A percentile compares a stretch with the other conserved stretches of the same genome.
phyloP scores from a whole-genome alignment of 2,329 filamentous ascomycete species.

The Microdochium trichocladiopsis region DNA sequence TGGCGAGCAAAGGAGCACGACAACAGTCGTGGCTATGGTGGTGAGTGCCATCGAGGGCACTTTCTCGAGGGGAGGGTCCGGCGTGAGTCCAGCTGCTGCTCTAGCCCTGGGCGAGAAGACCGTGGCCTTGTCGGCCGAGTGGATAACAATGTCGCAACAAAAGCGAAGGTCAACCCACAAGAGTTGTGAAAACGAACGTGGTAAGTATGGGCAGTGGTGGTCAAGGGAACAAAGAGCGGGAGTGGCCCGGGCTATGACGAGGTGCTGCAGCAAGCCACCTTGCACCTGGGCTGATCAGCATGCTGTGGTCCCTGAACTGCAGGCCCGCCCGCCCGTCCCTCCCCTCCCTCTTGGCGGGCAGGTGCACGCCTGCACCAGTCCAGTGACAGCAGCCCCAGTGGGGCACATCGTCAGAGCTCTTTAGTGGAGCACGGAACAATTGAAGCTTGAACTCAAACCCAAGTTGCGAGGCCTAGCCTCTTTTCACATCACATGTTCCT shows the following conservation, averaged over 20 bases:
- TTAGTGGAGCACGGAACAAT: neutral
- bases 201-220: neutral
- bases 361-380: neutral
- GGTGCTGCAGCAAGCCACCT: neutral
- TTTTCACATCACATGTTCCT: neutral
- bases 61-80: neutral
- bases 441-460: neutral
- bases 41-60: constrained; percentile 1
- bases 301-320: neutral
- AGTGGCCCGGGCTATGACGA: neutral
- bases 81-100: too few relatives aligned
- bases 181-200: neutral
- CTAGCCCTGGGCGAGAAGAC: neutral
- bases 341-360: too few relatives aligned
- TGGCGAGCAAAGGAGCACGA: constrained; percentile 15
- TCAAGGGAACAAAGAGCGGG: neutral
- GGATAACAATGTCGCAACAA: too few relatives aligned
- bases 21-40: constrained; percentile 14
- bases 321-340: too few relatives aligned
- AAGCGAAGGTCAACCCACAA: too few relatives aligned
- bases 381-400: neutral
- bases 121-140: too few relatives aligned
- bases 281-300: neutral
- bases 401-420: neutral
- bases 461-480: neutral